phyloP scores from a whole-genome alignment of 139 green algal genomes.

The Ulvella scutata region DNA sequence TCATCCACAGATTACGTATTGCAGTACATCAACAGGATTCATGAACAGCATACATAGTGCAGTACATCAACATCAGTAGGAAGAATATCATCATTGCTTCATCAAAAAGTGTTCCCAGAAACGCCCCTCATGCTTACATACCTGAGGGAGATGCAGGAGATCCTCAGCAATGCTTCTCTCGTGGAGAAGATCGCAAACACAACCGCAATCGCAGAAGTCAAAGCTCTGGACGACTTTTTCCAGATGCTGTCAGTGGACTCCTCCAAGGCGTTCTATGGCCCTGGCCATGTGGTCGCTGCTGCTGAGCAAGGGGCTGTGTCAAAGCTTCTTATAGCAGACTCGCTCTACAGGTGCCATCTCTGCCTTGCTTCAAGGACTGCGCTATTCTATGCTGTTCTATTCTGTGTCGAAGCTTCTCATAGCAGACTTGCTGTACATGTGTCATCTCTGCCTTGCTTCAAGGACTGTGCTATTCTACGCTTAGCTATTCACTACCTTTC shows the following conservation, averaged over 20 bases:
- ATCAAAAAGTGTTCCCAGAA: too few relatives aligned
- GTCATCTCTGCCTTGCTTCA: too few relatives aligned
- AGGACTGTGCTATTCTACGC: too few relatives aligned
- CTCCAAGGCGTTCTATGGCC: slow-evolving; percentile 81
- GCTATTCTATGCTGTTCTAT: too few relatives aligned
- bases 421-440: slow-evolving; percentile 69
- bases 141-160: slow-evolving; percentile 19
- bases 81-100: too few relatives aligned
- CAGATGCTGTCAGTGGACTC: slow-evolving; percentile 59
- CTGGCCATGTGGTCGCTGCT: slow-evolving; percentile 41
- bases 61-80: too few relatives aligned
- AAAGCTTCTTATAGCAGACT: slow-evolving; percentile 54
- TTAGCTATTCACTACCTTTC: background rate
- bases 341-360: slow-evolving; percentile 63
- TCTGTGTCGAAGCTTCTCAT: slow-evolving; percentile 28
- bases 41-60: too few relatives aligned
- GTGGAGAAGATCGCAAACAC: slow-evolving; percentile 24
- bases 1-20: too few relatives aligned
- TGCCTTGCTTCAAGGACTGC: too few relatives aligned
- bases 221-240: slow-evolving; percentile 56
- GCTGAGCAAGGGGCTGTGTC: slow-evolving; percentile 21
- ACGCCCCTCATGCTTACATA: too few relatives aligned
- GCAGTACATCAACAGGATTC: too few relatives aligned
- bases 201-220: slow-evolving; percentile 9
- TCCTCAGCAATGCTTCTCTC: slow-evolving; percentile 24